These are phyloP conservation scores for Athelia psychrophila DNA, from an alignment of 1,284 basidiomycete species.

Conservation along the genomic window DNA sequence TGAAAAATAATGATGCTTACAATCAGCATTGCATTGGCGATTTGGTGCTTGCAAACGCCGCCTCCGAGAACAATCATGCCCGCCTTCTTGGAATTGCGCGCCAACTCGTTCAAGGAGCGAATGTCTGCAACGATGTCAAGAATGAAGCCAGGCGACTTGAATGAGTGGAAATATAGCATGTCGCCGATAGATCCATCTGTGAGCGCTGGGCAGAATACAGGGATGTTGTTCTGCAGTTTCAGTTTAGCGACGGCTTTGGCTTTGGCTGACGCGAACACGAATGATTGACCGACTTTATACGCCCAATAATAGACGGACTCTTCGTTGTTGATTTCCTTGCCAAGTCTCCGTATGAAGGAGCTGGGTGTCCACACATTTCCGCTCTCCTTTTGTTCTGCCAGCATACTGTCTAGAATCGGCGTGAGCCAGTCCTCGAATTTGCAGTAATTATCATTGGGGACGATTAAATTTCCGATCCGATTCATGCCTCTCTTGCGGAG, in stretches of 20 bases:
- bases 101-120: constrained; percentile 86
- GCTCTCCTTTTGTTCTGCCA: constrained; percentile 77
- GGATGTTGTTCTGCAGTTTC: constrained; percentile 84
- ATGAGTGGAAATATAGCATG: constrained; percentile 99
- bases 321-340: constrained; percentile 96
- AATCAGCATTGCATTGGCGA: constrained; percentile 99
- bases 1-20: constrained; percentile 37
- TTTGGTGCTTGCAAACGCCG: constrained; percentile 99
- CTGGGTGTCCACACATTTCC: constrained; percentile 94
- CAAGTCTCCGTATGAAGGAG: constrained; percentile 86
- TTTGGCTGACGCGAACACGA: constrained; percentile 11
- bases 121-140: constrained; percentile 97
- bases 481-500: constrained; percentile 91
- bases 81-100: constrained; percentile 87
- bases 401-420: constrained; percentile 91
- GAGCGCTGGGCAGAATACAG: constrained; percentile 97
- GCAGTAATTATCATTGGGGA: constrained; percentile 99
- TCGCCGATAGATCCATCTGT: constrained; percentile 98
- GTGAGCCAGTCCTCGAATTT: constrained; percentile 99
- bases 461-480: constrained; percentile 95
- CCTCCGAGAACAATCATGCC: constrained; percentile 99
- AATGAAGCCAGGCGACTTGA: constrained; percentile 84
- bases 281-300: constrained; percentile 76
- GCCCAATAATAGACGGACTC: constrained; percentile 99
- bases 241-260: constrained; percentile 20